phyloP scores from a whole-genome alignment of 768 basidiomycete genomes.

The Fomitopsis pulvina region DNA sequence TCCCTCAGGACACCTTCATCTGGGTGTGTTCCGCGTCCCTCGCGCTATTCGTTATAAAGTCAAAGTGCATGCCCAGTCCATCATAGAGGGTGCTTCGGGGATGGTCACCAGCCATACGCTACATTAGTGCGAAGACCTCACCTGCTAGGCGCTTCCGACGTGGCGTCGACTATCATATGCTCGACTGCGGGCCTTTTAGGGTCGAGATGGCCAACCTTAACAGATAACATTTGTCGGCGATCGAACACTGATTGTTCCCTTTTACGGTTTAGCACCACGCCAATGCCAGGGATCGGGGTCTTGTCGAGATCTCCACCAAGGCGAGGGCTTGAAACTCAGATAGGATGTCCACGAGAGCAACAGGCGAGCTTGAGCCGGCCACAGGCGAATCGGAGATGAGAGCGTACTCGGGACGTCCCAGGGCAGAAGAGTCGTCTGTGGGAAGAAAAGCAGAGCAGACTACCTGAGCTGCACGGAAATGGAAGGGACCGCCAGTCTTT shows the following conservation, averaged over 20 bases:
- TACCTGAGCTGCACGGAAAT: background rate
- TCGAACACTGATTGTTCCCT: constrained; percentile 2
- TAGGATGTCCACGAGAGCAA: background rate
- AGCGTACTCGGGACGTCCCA: background rate
- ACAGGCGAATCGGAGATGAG: background rate
- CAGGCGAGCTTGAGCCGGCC: background rate
- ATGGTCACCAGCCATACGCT: background rate
- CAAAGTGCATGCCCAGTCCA: too few species aligned
- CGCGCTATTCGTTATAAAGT: too few species aligned
- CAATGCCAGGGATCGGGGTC: constrained; percentile 11
- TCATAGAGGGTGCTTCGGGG: too few species aligned
- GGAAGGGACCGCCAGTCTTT: background rate
- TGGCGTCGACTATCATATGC: background rate
- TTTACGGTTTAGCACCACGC: constrained; percentile 6
- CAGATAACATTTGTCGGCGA: constrained; percentile 2
- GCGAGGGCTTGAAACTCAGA: constrained; percentile 8
- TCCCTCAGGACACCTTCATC: too few species aligned
- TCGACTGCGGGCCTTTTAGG: background rate
- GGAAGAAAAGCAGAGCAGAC: background rate
- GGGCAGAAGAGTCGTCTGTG: background rate
- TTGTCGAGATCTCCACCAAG: constrained; percentile 2
- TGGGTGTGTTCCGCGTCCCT: too few species aligned
- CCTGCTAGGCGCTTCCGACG: background rate
- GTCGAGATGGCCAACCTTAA: background rate
- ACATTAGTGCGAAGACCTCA: background rate